phyloP scores from a whole-genome alignment of 768 basidiomycete species.

The Austroboletus festivus region DNA sequence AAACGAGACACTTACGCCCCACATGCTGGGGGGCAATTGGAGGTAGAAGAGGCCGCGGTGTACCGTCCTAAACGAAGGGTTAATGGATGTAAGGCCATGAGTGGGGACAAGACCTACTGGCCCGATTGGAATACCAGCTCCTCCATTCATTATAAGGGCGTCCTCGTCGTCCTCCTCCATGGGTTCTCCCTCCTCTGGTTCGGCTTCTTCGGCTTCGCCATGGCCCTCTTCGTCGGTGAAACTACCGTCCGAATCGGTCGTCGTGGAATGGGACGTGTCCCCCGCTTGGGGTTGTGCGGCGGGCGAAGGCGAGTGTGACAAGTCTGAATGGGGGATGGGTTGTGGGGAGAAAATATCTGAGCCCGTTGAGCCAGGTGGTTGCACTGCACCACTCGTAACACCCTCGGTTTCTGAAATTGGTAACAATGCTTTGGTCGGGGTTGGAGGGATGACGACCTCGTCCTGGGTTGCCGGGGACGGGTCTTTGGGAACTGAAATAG shows the following conservation, averaged over 20 bases:
- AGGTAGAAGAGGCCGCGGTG: constrained; percentile 83
- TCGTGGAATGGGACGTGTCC: constrained; percentile 30
- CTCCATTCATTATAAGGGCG: constrained; percentile 82
- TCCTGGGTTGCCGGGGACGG: constrained; percentile 27
- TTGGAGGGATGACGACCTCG: constrained; percentile 45
- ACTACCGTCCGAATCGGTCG: constrained; percentile 35
- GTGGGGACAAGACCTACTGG: constrained; percentile 56
- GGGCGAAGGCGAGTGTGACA: constrained; percentile 21
- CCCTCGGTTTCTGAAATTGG: constrained; percentile 80
- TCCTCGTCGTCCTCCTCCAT: constrained; percentile 86
- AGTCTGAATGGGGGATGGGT: constrained; percentile 22
- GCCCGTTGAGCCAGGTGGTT: constrained; percentile 82
- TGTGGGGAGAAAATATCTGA: constrained; percentile 31
- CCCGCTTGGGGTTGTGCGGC: constrained; percentile 28
- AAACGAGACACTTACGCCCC: constrained; percentile 92
- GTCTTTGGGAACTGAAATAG: constrained; percentile 23
- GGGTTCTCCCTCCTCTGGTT: constrained; percentile 56
- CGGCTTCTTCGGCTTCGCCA: constrained; percentile 67
- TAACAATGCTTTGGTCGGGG: constrained; percentile 42
- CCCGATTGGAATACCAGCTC: constrained; percentile 92
- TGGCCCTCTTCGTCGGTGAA: constrained; percentile 64
- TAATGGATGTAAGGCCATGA: neutral
- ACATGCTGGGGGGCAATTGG: constrained; percentile 75
- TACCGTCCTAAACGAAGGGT: constrained; percentile 62
- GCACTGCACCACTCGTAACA: constrained; percentile 87